Conservation (phyloP, 1,284 basidiomycete genomes). For the Melampsora occidentalis region DNA sequence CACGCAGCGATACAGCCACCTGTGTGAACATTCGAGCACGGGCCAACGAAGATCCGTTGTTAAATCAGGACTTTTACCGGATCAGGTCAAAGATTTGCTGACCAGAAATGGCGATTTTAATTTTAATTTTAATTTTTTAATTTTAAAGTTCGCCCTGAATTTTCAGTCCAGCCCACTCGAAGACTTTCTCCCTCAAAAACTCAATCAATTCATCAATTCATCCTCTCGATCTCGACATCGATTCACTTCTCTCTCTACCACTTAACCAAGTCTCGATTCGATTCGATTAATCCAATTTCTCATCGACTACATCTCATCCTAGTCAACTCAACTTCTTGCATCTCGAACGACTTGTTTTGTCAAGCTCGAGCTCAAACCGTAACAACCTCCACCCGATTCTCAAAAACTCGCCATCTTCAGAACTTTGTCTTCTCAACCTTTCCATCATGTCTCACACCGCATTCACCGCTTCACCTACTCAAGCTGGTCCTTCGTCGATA, state of each 20-base stretch:
- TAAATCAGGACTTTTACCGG: background rate
- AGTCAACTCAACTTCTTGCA: background rate
- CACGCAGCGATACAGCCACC: too few relatives aligned
- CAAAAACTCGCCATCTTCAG: background rate
- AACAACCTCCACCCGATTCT: background rate
- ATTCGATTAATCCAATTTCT: background rate
- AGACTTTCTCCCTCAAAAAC: background rate
- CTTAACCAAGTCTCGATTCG: background rate
- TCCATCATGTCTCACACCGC: background rate
- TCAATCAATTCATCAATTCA: background rate
- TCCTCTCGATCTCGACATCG: background rate
- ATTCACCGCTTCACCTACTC: conserved; percentile 23
- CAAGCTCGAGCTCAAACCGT: background rate
- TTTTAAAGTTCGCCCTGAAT: background rate
- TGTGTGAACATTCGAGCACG: too few relatives aligned
- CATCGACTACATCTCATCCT: background rate
- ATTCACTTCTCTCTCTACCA: background rate
- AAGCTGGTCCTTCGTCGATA: conserved; percentile 28
- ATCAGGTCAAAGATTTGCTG: background rate
- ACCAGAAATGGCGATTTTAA: background rate
- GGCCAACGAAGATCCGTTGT: too few relatives aligned
- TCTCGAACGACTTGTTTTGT: too few relatives aligned
- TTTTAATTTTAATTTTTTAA: background rate
- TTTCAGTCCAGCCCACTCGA: background rate
- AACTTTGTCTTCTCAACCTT: background rate